Evolutionary conservation across 306 rosid species (phyloP).

Genomic region (Dryas drummondii): DNA sequence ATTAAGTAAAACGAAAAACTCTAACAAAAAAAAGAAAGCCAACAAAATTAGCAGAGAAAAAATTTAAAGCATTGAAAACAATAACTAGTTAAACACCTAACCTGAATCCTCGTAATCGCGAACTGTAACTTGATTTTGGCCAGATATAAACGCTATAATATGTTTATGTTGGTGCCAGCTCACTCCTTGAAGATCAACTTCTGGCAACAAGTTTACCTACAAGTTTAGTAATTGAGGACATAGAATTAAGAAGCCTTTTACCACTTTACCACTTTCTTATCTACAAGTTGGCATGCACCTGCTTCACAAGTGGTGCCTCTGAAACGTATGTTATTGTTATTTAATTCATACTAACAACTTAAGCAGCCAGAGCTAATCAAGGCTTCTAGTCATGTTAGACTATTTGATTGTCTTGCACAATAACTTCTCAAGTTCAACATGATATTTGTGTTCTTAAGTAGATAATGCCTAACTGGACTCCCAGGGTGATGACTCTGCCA

Average conservation of each 20-base stretch:
- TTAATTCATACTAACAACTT: background rate
- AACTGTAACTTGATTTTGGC: constrained; percentile 61
- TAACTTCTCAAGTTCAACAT: background rate
- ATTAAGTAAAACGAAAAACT: background rate
- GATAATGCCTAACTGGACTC: background rate
- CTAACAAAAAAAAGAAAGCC: background rate
- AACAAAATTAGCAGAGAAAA: background rate
- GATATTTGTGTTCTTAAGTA: background rate
- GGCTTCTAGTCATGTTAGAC: background rate
- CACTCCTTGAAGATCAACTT: constrained; percentile 78
- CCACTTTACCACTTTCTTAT: constrained; percentile 9
- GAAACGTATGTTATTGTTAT: background rate
- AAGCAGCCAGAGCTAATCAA: background rate
- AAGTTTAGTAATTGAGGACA: constrained; percentile 10
- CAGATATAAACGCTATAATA: constrained; percentile 72
- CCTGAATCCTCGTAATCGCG: constrained; percentile 82
- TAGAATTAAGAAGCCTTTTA: background rate
- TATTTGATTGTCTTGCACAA: background rate
- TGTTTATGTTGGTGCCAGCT: constrained; percentile 96
- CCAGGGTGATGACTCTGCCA: background rate
- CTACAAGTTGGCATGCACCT: background rate
- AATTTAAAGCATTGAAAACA: background rate
- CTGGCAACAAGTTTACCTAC: constrained; percentile 76
- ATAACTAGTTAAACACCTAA: constrained; percentile 17
- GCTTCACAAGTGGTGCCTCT: constrained; percentile 7